Evolutionary conservation across 441 rosid genomes (phyloP), one percentile per base, ranked within the genome.

Genomic region (Populus hybrid): DNA sequence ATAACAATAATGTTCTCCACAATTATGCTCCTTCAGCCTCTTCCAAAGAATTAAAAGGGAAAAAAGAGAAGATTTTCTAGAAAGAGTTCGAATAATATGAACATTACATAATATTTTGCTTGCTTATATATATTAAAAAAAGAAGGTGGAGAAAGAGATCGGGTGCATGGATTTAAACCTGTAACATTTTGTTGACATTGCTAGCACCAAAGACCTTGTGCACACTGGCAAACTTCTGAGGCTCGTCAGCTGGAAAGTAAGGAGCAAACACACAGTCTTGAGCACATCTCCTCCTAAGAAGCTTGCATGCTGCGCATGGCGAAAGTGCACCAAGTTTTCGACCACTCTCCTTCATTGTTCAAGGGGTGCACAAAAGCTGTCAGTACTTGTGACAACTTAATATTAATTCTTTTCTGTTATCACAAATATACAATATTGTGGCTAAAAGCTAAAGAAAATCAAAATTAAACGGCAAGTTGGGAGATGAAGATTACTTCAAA

Each of bases 271-370:
- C 85, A 66, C 98, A 94, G 74, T 90, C 96, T 65, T 79, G 85
- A 9, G 89, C 89, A 76, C 98, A 94, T 83, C 94, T 89, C 76
- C 98, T 84, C 74, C 98, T 84, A 38, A 94, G 97, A 83, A 94
- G 92, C 85, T 91, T 94, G 88, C 98, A 94, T 7, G 90, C 98
- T 0, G 98, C 98, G 72, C 98, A 94, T 18, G 98, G 98, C 10
- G 97, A 84, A 50, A 86, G 72, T 53, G 88, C 82, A 34, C 90
- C 92, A 16, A 78, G 78, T 75, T 88, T 88, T 76, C 89, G 82
- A 10, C 88, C 85, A 42, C 84, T 82, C 66, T 86, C 89, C 81
- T 79, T 88, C 88, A 86, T 84, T 82, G 28, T 68, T 68, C 40
- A 21, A 23, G 36, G 66, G 11, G 12, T 32, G 66, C 40, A 14